Base-by-base conservation (phyloP, 106 monocot genomes). In the Dactylorhiza incarnata region DNA sequence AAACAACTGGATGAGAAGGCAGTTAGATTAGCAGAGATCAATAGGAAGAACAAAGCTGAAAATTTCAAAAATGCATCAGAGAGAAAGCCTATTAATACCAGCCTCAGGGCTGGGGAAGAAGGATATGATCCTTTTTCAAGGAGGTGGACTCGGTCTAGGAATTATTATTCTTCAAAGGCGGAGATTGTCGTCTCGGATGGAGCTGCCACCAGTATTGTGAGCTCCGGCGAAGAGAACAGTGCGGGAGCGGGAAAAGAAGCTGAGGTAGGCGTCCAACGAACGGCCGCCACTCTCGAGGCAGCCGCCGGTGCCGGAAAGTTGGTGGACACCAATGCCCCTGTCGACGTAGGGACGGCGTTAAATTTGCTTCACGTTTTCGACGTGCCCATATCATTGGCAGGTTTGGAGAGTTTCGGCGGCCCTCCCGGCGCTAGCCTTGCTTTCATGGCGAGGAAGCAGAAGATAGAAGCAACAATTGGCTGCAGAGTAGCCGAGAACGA, bases 41-140 rank as follows among this genome's bases (percentile, higher is more conserved):
- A 95, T 76, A 85, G 82, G 74, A 91, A 79, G 76, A 95, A 95
- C 73, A 81, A 89, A 50, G 89, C 79, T 55, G 91, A 91, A 61
- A 95, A 95, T 80, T 95, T 95, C 73, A 89, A 79, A 77, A 95
- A 95, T 69, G 91, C 91, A 10, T 95, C 91, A 0, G 89, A 91
- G 73, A 6, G 82, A 76, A 91, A 86, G 71, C 94, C 91, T 8
- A 86, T 91, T 10, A 95, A 91, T 74, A 85, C 83, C 1, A 74
- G 83, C 63, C 78, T 95, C 22, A 95, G 91, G 75, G 91, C 82
- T 25, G 95, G 95, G 11, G 89, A 95, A 73, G 95, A 89, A 19
- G 91, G 95, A 24, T 95, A 91, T 68, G 95, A 95, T 69, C 91
- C 95, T 11, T 95, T 91, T 77, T 95, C 91, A n/a, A 87, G 95